Conservation (phyloP, 345 rosid species). For the Punica granatum region DNA sequence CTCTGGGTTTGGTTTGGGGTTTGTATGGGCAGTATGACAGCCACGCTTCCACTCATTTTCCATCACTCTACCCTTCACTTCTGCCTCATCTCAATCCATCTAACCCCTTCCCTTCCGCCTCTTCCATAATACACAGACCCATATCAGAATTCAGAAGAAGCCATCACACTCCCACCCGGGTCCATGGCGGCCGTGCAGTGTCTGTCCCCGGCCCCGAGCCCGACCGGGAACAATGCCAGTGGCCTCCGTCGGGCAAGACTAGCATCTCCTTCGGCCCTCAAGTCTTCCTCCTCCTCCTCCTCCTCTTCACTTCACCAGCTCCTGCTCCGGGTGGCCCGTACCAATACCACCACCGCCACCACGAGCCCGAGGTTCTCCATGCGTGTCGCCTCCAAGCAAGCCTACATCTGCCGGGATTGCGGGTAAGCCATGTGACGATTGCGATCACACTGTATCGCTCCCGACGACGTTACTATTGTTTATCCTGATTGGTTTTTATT, state of each 20-base stretch:
- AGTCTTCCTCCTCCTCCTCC: not conserved
- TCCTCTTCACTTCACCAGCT: slow-evolving; percentile 6
- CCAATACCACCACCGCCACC: not conserved
- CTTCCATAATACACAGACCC: no score
- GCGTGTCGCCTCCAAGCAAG: slow-evolving; percentile 80
- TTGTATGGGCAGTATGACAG: not conserved
- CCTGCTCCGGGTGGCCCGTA: not conserved
- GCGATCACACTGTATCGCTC: not conserved
- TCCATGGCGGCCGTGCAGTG: slow-evolving; percentile 8
- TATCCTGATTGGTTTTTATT: no score
- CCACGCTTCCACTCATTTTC: slow-evolving; percentile 7
- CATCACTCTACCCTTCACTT: not conserved
- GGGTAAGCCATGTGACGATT: slow-evolving; percentile 34
- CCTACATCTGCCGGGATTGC: slow-evolving; percentile 92
- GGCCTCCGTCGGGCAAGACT: not conserved
- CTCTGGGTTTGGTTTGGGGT: no score
- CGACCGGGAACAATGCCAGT: not conserved
- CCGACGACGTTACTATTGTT: not conserved
- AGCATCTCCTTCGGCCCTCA: not conserved
- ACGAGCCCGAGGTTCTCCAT: slow-evolving; percentile 57
- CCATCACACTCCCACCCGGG: not conserved
- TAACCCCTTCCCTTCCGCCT: not conserved
- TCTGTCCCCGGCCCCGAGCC: not conserved
- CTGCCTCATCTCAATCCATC: not conserved
- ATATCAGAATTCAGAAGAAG: not conserved